Conservation (phyloP, 2,329 filamentous ascomycete species). For the Xylaria sp. region DNA sequence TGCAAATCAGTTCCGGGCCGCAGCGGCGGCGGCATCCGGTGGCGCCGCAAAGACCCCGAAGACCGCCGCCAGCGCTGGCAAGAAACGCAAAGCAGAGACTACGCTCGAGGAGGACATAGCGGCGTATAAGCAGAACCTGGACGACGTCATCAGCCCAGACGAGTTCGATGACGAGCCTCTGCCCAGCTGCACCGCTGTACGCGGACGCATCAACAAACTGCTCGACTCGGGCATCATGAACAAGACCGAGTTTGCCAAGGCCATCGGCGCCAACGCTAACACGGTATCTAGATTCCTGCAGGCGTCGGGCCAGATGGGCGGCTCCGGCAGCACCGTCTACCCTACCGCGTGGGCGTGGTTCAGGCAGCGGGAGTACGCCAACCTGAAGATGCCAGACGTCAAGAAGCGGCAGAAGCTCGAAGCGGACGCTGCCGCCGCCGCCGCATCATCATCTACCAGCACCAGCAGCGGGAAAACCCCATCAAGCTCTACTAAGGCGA, state of each 20-base stretch:
- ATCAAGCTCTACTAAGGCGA: constrained; percentile 4
- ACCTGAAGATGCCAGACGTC: constrained; percentile 44
- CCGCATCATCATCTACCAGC: neutral
- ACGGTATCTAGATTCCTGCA: constrained; percentile 38
- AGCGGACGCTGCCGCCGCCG: constrained; percentile 29
- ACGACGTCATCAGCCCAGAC: constrained; percentile 31
- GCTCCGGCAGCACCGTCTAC: constrained; percentile 32
- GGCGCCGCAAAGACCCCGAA: neutral
- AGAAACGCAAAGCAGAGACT: constrained; percentile 44
- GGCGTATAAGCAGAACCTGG: constrained; percentile 46
- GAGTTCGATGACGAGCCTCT: constrained; percentile 27
- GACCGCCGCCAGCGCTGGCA: constrained; percentile 17
- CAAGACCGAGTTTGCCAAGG: constrained; percentile 42
- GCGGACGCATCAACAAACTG: constrained; percentile 41
- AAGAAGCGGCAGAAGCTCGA: constrained; percentile 43
- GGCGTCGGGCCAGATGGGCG: constrained; percentile 36
- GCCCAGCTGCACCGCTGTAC: constrained; percentile 37
- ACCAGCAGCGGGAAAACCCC: neutral
- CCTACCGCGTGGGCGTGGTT: constrained; percentile 42
- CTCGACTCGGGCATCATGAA: constrained; percentile 44
- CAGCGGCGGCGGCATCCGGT: neutral
- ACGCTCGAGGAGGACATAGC: constrained; percentile 46
- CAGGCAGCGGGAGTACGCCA: constrained; percentile 41
- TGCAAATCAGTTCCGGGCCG: neutral
- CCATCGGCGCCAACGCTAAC: constrained; percentile 31